Conservation (phyloP, 2,329 filamentous ascomycete genomes). For the Ophiocordyceps camponoti-rufipedis region DNA sequence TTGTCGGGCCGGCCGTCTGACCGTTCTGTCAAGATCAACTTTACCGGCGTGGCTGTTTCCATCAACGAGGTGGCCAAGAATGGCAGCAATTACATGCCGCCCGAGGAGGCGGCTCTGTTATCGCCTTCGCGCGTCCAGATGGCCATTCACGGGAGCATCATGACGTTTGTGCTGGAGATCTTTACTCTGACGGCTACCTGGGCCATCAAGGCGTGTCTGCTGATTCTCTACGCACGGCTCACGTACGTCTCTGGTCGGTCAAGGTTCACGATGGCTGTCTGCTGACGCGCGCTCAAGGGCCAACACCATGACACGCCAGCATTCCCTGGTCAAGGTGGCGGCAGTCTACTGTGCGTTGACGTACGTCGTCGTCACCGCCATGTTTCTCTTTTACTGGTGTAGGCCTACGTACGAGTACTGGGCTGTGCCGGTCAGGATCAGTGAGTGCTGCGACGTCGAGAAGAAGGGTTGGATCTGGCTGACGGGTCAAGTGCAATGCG, state of each 20-base stretch:
- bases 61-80: conserved; percentile 22
- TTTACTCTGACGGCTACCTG: conserved; percentile 31
- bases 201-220: conserved; percentile 32
- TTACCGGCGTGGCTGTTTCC: conserved; percentile 21
- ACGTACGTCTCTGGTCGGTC: conserved; percentile 17
- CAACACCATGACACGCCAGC: conserved; percentile 12
- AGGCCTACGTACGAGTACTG: conserved; percentile 32
- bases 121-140: conserved; percentile 20
- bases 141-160: conserved; percentile 32
- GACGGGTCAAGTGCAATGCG: conserved; percentile 17
- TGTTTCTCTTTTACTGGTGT: conserved; percentile 36
- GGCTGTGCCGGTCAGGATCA: conserved; percentile 23
- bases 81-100: conserved; percentile 25
- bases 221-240: conserved; percentile 33
- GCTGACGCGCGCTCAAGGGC: conserved; percentile 3
- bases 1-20: neutral
- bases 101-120: conserved; percentile 19
- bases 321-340: conserved; percentile 21
- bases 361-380: conserved; percentile 28
- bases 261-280: too few relatives aligned
- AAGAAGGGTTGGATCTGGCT: neutral
- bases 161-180: conserved; percentile 33
- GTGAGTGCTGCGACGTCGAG: conserved; percentile 3
- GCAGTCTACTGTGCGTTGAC: conserved; percentile 22
- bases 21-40: conserved; percentile 2